phyloP scores from a whole-genome alignment of 192 early-diverging fungal genomes.

The Pilaira anomala region DNA sequence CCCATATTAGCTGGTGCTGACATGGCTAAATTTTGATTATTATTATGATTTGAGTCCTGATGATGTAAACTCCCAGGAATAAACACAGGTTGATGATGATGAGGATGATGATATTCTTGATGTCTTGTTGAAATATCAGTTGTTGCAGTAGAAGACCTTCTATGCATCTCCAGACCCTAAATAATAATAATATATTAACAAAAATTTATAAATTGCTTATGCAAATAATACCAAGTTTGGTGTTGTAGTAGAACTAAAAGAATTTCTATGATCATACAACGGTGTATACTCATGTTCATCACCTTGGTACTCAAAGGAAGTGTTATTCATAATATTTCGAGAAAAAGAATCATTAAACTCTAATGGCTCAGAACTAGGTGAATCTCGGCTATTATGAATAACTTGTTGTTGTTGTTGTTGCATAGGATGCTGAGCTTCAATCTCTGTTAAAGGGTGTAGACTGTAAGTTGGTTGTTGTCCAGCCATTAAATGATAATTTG shows the following conservation, averaged over 20 bases:
- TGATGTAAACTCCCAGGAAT: constrained; percentile 4
- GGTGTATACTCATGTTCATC: background rate
- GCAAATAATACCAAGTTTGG: too few relatives aligned
- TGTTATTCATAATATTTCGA: background rate
- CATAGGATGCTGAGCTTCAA: background rate
- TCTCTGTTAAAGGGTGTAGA: background rate
- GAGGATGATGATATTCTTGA: background rate
- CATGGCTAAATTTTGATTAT: constrained; percentile 20
- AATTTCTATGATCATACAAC: background rate
- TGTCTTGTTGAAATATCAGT: background rate
- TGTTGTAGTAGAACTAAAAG: background rate
- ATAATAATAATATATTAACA: background rate
- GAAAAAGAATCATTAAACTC: constrained; percentile 5
- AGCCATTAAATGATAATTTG: background rate
- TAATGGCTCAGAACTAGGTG: background rate
- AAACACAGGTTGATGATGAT: background rate
- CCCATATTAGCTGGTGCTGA: constrained; percentile 35
- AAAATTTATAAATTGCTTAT: too few relatives aligned
- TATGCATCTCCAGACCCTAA: constrained; percentile 11
- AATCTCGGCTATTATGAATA: background rate
- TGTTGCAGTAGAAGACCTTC: constrained; percentile 9
- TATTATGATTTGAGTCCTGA: background rate
- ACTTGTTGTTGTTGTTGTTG: background rate
- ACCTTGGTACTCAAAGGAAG: background rate
- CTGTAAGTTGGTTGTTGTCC: background rate